phyloP scores from a whole-genome alignment of 169 alveolate species.

The Eimeria zaria region DNA sequence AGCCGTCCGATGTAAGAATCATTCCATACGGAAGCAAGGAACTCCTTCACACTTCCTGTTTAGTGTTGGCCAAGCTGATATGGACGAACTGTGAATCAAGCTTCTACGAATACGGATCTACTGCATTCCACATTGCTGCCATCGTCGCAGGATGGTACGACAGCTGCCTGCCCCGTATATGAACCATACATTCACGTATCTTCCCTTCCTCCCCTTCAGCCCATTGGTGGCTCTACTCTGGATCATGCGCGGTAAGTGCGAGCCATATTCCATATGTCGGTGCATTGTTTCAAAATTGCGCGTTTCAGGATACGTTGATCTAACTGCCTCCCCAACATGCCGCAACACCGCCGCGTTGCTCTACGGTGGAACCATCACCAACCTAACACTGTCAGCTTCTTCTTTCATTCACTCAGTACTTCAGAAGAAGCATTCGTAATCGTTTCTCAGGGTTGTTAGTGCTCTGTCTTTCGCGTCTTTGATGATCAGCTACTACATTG shows the following conservation, averaged over 20 bases:
- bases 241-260: constrained; percentile 72
- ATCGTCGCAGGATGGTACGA: constrained; percentile 49
- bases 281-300: background rate
- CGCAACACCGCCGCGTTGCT: constrained; percentile 71
- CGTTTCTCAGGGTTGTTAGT: constrained; percentile 35
- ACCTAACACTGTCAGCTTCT: constrained; percentile 28
- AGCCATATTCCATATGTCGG: background rate
- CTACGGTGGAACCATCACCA: constrained; percentile 57
- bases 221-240: constrained; percentile 54
- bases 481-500: constrained; percentile 76
- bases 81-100: constrained; percentile 78
- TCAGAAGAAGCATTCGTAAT: background rate
- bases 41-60: background rate
- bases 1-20: constrained; percentile 48
- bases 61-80: constrained; percentile 55
- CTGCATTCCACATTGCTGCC: constrained; percentile 52
- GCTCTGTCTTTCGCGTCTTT: constrained; percentile 53
- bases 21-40: background rate
- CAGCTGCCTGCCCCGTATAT: background rate
- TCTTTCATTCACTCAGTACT: background rate
- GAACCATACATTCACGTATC: background rate
- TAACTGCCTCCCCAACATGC: constrained; percentile 70
- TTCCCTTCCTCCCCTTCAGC: background rate
- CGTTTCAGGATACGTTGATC: constrained; percentile 34
- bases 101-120: constrained; percentile 45